A percentile compares a stretch with the other conserved stretches of the same genome.
Evolutionary conservation across 1,284 basidiomycete genomes (phyloP).

Genomic region (Meripilus lineatus): DNA sequence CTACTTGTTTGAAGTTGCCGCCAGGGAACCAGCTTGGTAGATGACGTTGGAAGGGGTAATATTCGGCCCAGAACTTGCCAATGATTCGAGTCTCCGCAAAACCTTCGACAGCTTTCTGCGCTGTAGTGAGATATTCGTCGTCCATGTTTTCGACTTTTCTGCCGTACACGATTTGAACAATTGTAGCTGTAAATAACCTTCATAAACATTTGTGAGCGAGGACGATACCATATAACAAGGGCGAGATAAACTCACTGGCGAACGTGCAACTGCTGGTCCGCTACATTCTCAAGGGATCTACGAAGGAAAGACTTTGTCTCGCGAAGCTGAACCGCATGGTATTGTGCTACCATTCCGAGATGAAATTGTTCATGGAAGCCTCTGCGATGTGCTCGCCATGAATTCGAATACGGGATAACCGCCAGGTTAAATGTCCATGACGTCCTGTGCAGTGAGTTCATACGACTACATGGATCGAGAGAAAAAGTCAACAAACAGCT

Average conservation of each 20-base stretch:
- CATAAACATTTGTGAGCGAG: too few relatives aligned
- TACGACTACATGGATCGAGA: too few relatives aligned
- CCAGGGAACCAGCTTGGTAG: conserved; percentile 38
- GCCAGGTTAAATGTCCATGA: conserved; percentile 29
- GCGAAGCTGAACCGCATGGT: conserved; percentile 14
- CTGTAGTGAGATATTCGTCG: conserved; percentile 10
- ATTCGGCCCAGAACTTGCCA: conserved; percentile 12
- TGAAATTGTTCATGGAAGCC: conserved; percentile 19
- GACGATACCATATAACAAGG: too few relatives aligned
- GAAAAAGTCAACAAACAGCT: too few relatives aligned
- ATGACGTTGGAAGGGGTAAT: conserved; percentile 16
- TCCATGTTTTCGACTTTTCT: conserved; percentile 14
- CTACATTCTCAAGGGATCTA: conserved; percentile 16
- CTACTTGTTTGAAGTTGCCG: conserved; percentile 36
- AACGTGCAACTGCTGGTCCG: too few relatives aligned
- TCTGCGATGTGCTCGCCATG: conserved; percentile 24
- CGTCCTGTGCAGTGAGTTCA: too few relatives aligned
- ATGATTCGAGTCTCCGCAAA: neutral
- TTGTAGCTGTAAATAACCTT: conserved; percentile 7
- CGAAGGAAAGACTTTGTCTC: conserved; percentile 16
- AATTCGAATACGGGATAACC: conserved; percentile 28
- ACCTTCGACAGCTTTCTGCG: conserved; percentile 4
- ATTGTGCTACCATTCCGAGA: conserved; percentile 8
- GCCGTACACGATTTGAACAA: conserved; percentile 13
- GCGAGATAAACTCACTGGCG: too few relatives aligned